Evolutionary conservation across 2,329 filamentous ascomycete genomes (phyloP), one percentile per base, ranked within the genome.

Genomic region (Colletotrichum noveboracense): DNA sequence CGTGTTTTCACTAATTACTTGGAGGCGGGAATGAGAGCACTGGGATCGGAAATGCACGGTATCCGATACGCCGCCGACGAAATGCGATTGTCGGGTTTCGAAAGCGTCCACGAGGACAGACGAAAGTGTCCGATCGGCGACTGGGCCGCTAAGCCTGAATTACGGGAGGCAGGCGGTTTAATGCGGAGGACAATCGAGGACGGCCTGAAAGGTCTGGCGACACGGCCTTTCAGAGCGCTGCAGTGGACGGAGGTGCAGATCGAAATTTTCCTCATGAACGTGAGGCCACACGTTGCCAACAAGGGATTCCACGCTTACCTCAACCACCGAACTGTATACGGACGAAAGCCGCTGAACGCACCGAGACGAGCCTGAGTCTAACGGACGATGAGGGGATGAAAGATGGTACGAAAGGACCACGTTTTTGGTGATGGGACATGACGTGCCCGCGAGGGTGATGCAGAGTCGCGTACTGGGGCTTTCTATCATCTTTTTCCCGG

Each of bases 101-200:
- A 81, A 43, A 79, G 82, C 24, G 78, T 89, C 32, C 78, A 78
- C 6, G 83, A 85, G 78, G 85, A 86, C 75, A 82, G 82, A 26
- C 84, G 88, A 28, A 89, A 89, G 78, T 86, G 85, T 9, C 89
- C 89, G 6, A 79, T 89, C 3, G 89, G 89, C 18, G 80, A 85
- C 5, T 90, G 89, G 89, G 79, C 82, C 30, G 83, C 85, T 5
- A 83, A 88, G 24, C 83, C 86, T 62, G 83, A 87, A 43, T 52
- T 77, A 55, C 74, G 77, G 10, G 66, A 77, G 55, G 88, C 86
- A 76, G 88, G 88, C 3, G 81, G 87, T 36, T 84, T 89, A 28
- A 78, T 89, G 74, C 82, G 87, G 38, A 87, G 87, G 30, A 84
- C 85, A 6, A 80, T 86, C 68, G 81, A 86, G 78, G 83, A 84